phyloP scores from a whole-genome alignment of 108 stramenopile species.

The Cyclotella baltica region DNA sequence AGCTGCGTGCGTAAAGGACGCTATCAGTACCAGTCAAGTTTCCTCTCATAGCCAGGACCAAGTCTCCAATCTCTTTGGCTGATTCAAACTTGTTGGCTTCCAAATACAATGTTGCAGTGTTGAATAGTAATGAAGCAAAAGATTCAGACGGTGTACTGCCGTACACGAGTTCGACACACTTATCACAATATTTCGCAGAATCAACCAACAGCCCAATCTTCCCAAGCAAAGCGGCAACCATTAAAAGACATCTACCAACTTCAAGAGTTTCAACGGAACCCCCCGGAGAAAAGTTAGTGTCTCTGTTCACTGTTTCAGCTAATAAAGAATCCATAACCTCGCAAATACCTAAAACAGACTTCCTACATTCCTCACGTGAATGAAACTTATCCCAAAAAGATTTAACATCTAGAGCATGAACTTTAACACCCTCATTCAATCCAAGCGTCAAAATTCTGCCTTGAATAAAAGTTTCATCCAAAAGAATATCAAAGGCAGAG shows the following conservation, averaged over 20 bases:
- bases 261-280: slow-evolving; percentile 55
- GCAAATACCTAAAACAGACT: slow-evolving; percentile 4
- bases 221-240: slow-evolving; percentile 77
- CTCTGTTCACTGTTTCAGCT: slow-evolving; percentile 31
- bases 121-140: slow-evolving; percentile 71
- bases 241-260: slow-evolving; percentile 71
- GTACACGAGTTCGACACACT: slow-evolving; percentile 65
- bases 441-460: slow-evolving; percentile 71
- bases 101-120: slow-evolving; percentile 67
- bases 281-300: slow-evolving; percentile 14
- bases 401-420: slow-evolving; percentile 75
- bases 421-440: slow-evolving; percentile 64
- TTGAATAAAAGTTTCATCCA: slow-evolving; percentile 69
- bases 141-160: slow-evolving; percentile 60
- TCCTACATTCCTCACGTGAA: slow-evolving; percentile 21
- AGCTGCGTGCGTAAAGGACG: slow-evolving; percentile 68
- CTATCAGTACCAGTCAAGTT: slow-evolving; percentile 67
- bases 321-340: slow-evolving; percentile 34
- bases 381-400: slow-evolving; percentile 51
- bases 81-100: slow-evolving; percentile 68
- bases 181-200: slow-evolving; percentile 75
- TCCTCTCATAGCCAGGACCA: slow-evolving; percentile 63
- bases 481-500: slow-evolving; percentile 61
- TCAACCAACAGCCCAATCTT: slow-evolving; percentile 74
- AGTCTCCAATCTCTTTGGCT: slow-evolving; percentile 58